A percentile compares a stretch with the other conserved stretches of the same genome.
phyloP scores from a whole-genome alignment of 495 filamentous ascomycete species.

The Podospora pseudopauciseta region DNA sequence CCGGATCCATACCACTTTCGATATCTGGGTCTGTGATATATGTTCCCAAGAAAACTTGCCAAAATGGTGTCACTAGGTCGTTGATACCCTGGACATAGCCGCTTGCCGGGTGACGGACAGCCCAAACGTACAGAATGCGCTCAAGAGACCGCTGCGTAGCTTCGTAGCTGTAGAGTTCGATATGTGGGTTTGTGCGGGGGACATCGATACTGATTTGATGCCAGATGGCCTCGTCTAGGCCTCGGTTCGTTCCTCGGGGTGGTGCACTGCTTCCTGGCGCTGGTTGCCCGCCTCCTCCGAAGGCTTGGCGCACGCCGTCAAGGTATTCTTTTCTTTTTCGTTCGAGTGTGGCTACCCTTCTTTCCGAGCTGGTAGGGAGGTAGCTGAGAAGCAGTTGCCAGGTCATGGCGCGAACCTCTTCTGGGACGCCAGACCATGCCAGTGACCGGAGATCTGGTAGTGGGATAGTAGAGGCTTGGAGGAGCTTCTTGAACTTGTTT shows the following conservation, averaged over 20 bases:
- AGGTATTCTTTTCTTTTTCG: constrained; percentile 95
- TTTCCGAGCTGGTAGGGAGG: constrained; percentile 87
- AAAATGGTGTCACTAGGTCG: constrained; percentile 95
- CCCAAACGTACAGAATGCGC: constrained; percentile 95
- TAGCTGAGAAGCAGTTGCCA: constrained; percentile 97
- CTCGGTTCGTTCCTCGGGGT: constrained; percentile 44
- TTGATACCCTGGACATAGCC: constrained; percentile 99
- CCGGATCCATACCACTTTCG: constrained; percentile 92
- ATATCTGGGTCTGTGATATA: constrained; percentile 94
- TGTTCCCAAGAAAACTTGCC: constrained; percentile 89
- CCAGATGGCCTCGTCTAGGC: constrained; percentile 93
- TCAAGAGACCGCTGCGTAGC: constrained; percentile 92
- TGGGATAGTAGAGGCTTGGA: constrained; percentile 87
- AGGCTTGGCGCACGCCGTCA: constrained; percentile 91
- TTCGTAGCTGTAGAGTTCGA: constrained; percentile 91
- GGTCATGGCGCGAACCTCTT: constrained; percentile 94
- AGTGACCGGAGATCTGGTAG: constrained; percentile 75
- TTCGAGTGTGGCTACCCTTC: constrained; percentile 85
- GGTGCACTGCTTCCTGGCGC: constrained; percentile 32
- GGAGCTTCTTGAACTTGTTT: constrained; percentile 95
- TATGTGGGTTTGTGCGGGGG: constrained; percentile 91
- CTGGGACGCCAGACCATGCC: constrained; percentile 90
- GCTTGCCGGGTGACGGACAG: constrained; percentile 91
- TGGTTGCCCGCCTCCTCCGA: constrained; percentile 55
- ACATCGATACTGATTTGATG: constrained; percentile 99